Evolutionary conservation across 2,329 filamentous ascomycete genomes (phyloP).

Genomic region (Tetracladium maxilliforme): DNA sequence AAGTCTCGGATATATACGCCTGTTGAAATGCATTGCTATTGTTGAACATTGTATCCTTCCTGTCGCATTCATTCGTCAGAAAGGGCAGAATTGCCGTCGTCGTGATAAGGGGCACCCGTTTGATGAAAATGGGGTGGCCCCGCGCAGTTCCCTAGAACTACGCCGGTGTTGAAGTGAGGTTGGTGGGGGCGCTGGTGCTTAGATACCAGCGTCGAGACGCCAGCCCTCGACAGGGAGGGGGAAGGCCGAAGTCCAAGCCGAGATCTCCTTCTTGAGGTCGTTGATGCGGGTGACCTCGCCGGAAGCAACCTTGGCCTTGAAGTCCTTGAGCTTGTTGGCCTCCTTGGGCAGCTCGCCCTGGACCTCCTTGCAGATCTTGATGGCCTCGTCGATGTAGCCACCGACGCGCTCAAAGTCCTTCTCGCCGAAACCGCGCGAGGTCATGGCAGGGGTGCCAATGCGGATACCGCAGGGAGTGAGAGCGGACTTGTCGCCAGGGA

Average conservation of each 20-base stretch:
- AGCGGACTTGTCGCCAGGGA: slow-evolving; percentile 93
- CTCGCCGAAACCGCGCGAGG: slow-evolving; percentile 81
- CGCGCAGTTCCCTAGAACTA: no score
- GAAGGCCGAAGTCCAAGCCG: slow-evolving; percentile 76
- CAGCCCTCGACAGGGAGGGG: slow-evolving; percentile 76
- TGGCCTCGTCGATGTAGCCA: slow-evolving; percentile 73
- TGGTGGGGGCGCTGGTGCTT: neutral
- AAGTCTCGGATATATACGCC: no score
- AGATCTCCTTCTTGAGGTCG: slow-evolving; percentile 77
- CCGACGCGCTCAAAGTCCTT: slow-evolving; percentile 87
- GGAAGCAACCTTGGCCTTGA: slow-evolving; percentile 78
- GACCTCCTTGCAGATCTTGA: slow-evolving; percentile 82
- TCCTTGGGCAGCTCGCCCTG: slow-evolving; percentile 82
- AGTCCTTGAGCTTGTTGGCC: slow-evolving; percentile 99
- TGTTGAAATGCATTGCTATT: no score
- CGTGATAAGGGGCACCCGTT: no score
- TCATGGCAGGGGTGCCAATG: slow-evolving; percentile 96
- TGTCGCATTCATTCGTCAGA: no score
- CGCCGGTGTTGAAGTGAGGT: no score
- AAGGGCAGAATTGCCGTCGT: no score
- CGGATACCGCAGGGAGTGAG: slow-evolving; percentile 89
- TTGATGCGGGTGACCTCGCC: slow-evolving; percentile 73
- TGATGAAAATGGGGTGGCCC: no score
- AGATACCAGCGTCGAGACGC: slow-evolving; percentile 42
- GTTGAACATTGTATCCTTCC: no score